phyloP scores from a whole-genome alignment of 2,329 filamentous ascomycete genomes.

The Phialophora chinensis region DNA sequence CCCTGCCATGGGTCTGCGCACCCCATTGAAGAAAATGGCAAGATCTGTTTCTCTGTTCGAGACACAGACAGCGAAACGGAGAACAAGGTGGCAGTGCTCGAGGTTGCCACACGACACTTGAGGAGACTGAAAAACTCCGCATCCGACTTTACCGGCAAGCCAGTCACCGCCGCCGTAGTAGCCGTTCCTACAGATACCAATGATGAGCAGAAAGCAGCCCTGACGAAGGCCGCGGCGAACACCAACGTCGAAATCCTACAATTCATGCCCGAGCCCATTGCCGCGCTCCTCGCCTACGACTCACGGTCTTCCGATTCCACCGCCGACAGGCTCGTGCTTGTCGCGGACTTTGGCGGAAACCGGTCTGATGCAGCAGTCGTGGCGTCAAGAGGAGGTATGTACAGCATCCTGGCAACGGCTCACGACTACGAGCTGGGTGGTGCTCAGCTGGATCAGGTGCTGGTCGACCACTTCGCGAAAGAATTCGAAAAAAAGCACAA shows the following conservation, averaged over 20 bases:
- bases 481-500: slow-evolving; percentile 98
- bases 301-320: slow-evolving; percentile 76
- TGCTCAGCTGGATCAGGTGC: slow-evolving; percentile 81
- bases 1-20: slow-evolving; percentile 93
- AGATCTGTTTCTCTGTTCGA: slow-evolving; percentile 80
- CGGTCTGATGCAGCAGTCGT: slow-evolving; percentile 90
- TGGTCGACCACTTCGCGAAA: slow-evolving; percentile 97
- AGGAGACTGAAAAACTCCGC: slow-evolving; percentile 81
- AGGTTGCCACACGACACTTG: slow-evolving; percentile 84
- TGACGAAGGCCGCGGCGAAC: slow-evolving; percentile 76
- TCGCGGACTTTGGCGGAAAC: slow-evolving; percentile 91
- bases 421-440: slow-evolving; percentile 97
- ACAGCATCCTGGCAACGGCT: slow-evolving; percentile 88
- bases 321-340: slow-evolving; percentile 86
- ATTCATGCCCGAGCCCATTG: slow-evolving; percentile 88
- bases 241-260: slow-evolving; percentile 90
- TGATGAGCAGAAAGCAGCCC: slow-evolving; percentile 81
- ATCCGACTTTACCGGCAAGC: slow-evolving; percentile 89
- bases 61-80: slow-evolving; percentile 69
- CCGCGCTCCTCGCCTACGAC: slow-evolving; percentile 88
- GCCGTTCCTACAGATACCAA: slow-evolving; percentile 92
- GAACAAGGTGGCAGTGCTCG: slow-evolving; percentile 76
- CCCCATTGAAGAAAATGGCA: slow-evolving; percentile 74
- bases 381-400: slow-evolving; percentile 91
- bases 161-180: slow-evolving; percentile 92